Conservation (phyloP, 2,329 filamentous ascomycete species). For the Nemania diffusa region DNA sequence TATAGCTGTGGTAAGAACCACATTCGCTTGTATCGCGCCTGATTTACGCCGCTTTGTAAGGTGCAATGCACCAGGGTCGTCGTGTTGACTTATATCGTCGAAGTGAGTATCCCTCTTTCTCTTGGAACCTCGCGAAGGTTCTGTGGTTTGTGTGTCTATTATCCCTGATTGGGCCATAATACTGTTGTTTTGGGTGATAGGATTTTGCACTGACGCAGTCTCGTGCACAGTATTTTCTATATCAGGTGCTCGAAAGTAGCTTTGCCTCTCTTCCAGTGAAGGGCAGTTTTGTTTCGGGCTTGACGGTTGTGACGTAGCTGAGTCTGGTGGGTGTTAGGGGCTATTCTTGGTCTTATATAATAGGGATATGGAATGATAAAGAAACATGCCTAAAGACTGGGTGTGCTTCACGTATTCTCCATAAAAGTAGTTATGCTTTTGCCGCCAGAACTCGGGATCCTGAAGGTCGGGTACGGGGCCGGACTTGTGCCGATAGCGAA, state of each 20-base stretch:
- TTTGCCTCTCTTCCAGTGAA: neutral
- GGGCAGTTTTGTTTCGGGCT: neutral
- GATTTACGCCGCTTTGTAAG: neutral
- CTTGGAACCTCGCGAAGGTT: neutral
- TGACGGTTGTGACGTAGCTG: neutral
- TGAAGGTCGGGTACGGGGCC: constrained; percentile 10
- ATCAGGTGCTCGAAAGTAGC: neutral
- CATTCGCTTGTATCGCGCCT: neutral
- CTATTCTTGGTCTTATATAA: neutral
- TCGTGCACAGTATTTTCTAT: neutral
- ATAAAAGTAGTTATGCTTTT: neutral
- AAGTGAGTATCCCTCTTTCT: constrained; percentile 1
- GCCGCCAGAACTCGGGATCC: neutral
- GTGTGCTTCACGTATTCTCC: neutral
- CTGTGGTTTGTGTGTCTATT: neutral
- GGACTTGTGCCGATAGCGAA: neutral
- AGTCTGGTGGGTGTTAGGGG: neutral
- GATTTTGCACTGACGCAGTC: neutral
- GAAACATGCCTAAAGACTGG: neutral
- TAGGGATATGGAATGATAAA: neutral
- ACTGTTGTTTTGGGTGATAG: neutral
- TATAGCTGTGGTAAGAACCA: neutral
- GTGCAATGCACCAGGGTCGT: neutral
- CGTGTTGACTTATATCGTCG: neutral
- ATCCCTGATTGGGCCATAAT: neutral